These are phyloP conservation scores for Wallacemonas collosoma DNA, from an alignment of 208 protist species.

Conservation along the genomic window DNA sequence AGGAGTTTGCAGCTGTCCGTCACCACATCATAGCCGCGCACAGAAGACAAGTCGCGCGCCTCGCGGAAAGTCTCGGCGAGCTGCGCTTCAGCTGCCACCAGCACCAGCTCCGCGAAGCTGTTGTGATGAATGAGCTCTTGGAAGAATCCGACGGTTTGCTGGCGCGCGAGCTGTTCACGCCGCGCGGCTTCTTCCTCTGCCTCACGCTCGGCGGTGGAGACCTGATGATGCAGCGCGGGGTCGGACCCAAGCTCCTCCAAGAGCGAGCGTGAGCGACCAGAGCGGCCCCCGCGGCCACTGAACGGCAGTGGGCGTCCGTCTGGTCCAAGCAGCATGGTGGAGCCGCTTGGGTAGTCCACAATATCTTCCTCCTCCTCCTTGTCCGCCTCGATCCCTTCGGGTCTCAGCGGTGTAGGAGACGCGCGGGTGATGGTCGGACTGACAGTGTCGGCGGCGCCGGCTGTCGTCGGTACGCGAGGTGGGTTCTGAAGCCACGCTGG, in stretches of 20 bases:
- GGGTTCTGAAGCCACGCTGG: slow-evolving; percentile 37
- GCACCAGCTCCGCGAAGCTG: slow-evolving; percentile 69
- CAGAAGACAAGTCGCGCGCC: slow-evolving; percentile 35
- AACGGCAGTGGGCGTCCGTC: slow-evolving; percentile 23
- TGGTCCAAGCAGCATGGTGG: slow-evolving; percentile 34
- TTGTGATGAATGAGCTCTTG: slow-evolving; percentile 57
- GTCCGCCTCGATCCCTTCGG: slow-evolving; percentile 16
- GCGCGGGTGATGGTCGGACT: too few relatives aligned
- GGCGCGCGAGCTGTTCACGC: slow-evolving; percentile 39
- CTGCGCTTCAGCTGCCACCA: slow-evolving; percentile 51
- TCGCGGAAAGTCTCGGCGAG: slow-evolving; percentile 29
- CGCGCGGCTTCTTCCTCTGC: slow-evolving; percentile 43
- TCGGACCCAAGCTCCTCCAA: slow-evolving; percentile 21
- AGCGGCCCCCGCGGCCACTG: background rate
- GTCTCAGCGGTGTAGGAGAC: background rate
- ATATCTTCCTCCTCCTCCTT: slow-evolving; percentile 42
- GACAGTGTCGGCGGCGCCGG: background rate
- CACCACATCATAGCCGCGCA: slow-evolving; percentile 55
- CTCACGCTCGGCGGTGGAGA: slow-evolving; percentile 18
- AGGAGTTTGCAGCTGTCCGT: slow-evolving; percentile 59
- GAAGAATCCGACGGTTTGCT: slow-evolving; percentile 64
- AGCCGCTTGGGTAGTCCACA: slow-evolving; percentile 44
- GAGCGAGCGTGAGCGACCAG: background rate
- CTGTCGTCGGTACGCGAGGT: background rate
- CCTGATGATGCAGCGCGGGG: slow-evolving; percentile 23